phyloP scores from a whole-genome alignment of 768 basidiomycete species.

The Favolaschia claudopus region DNA sequence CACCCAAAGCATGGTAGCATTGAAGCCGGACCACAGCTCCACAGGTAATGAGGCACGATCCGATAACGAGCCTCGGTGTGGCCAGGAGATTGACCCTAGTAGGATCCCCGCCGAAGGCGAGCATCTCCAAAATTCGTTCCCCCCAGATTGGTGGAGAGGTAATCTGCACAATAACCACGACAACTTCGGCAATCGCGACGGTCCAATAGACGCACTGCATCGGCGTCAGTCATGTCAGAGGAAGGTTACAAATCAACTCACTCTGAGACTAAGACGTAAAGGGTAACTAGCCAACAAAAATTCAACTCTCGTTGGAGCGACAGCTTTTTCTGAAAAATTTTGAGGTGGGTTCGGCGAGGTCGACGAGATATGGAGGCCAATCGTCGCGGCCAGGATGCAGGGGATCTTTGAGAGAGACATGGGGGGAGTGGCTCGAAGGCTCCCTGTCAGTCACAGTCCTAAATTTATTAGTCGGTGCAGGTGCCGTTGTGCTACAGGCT shows the following conservation, averaged over 20 bases:
- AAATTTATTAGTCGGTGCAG: constrained; percentile 12
- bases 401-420: constrained; percentile 19
- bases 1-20: constrained; percentile 22
- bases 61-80: constrained; percentile 9
- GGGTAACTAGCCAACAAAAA: constrained; percentile 7
- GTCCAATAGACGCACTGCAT: constrained; percentile 16
- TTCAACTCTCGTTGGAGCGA: constrained; percentile 12
- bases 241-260: no score
- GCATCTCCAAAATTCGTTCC: not conserved
- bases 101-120: constrained; percentile 9
- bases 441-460: not conserved
- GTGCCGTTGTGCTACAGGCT: constrained; percentile 1
- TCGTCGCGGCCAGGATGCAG: constrained; percentile 17
- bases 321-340: not conserved
- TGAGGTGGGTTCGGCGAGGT: constrained; percentile 24
- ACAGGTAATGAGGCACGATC: constrained; percentile 5
- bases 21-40: constrained; percentile 15
- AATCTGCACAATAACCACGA: not conserved
- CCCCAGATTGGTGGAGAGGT: constrained; percentile 1
- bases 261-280: constrained; percentile 10
- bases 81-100: not conserved
- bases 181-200: constrained; percentile 5
- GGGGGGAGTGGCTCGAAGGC: not conserved
- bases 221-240: no score
- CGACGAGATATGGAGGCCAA: constrained; percentile 15